Evolutionary conservation across 83 land plant species (phyloP).

Genomic region (Isoetes engelmannii): DNA sequence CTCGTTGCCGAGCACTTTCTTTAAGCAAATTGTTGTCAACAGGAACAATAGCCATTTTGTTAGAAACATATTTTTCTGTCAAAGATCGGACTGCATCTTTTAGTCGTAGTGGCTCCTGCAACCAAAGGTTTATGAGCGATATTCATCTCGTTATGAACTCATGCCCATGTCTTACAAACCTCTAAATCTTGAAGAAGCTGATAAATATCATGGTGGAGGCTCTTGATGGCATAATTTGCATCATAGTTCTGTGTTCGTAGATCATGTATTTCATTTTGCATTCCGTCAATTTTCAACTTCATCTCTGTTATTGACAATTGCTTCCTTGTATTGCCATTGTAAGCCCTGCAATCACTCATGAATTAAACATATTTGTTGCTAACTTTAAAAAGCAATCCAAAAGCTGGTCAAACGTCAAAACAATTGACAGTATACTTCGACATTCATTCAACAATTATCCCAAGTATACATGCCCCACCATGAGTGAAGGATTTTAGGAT

Average conservation of each 20-base stretch:
- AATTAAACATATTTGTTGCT: too few relatives aligned
- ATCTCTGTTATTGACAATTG: conserved; percentile 21
- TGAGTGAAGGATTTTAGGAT: too few relatives aligned
- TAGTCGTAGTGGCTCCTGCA: conserved; percentile 21
- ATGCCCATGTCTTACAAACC: conserved; percentile 4
- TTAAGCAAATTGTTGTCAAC: conserved; percentile 25
- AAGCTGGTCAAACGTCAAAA: too few relatives aligned
- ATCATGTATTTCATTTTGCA: conserved; percentile 17
- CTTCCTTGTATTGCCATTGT: conserved; percentile 20
- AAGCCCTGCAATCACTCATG: conserved; percentile 17
- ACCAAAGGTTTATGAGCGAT: too few relatives aligned
- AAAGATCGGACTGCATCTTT: conserved; percentile 26
- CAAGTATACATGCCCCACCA: too few relatives aligned
- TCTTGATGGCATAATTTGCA: conserved; percentile 15
- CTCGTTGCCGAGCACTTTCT: conserved; percentile 31
- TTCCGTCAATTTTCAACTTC: conserved; percentile 31
- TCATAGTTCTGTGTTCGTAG: conserved; percentile 11
- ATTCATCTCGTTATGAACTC: not conserved
- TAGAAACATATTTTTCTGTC: conserved; percentile 27
- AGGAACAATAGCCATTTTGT: conserved; percentile 23
- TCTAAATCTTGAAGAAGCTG: conserved; percentile 24
- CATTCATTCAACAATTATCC: too few relatives aligned
- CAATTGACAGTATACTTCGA: too few relatives aligned
- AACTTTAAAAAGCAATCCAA: too few relatives aligned
- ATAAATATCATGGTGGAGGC: conserved; percentile 32